Conservation (phyloP, 176 grass and related monocot species). For the Guadua angustifolia region DNA sequence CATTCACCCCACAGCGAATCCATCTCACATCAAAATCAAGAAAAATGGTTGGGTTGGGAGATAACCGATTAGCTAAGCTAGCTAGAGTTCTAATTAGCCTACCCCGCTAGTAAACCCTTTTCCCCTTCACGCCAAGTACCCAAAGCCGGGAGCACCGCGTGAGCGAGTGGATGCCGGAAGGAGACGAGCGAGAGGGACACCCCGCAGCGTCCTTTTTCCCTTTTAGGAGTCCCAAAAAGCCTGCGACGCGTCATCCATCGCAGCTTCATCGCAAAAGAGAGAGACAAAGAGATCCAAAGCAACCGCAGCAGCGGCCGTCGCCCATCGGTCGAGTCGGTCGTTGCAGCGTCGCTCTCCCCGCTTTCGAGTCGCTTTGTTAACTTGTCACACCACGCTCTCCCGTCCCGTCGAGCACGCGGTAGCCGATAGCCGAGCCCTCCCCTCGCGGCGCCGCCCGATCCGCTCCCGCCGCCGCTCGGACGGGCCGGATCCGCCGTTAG, state of each 20-base stretch:
- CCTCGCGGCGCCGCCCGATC: neutral
- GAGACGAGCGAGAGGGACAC: neutral
- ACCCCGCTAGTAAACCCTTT: constrained; percentile 19
- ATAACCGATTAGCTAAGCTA: neutral
- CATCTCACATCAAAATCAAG: neutral
- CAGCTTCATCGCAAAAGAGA: constrained; percentile 2
- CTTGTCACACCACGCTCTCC: constrained; percentile 42
- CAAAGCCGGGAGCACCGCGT: constrained; percentile 49
- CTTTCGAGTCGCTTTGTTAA: constrained; percentile 35
- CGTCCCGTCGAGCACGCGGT: neutral
- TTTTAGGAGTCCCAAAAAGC: constrained; percentile 24
- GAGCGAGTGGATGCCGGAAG: constrained; percentile 23
- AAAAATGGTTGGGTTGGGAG: neutral
- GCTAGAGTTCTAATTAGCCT: neutral
- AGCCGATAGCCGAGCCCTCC: neutral
- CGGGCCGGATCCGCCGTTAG: constrained; percentile 33
- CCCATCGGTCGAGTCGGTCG: constrained; percentile 3
- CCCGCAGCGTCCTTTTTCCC: constrained; percentile 14
- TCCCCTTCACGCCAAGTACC: neutral
- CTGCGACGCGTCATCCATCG: too few relatives aligned
- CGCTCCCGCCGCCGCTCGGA: neutral
- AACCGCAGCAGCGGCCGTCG: neutral
- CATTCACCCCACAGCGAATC: neutral
- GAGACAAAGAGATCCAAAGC: constrained; percentile 16
- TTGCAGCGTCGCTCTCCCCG: constrained; percentile 43